Conservation (phyloP, 345 rosid species). For the Dimocarpus longan region DNA sequence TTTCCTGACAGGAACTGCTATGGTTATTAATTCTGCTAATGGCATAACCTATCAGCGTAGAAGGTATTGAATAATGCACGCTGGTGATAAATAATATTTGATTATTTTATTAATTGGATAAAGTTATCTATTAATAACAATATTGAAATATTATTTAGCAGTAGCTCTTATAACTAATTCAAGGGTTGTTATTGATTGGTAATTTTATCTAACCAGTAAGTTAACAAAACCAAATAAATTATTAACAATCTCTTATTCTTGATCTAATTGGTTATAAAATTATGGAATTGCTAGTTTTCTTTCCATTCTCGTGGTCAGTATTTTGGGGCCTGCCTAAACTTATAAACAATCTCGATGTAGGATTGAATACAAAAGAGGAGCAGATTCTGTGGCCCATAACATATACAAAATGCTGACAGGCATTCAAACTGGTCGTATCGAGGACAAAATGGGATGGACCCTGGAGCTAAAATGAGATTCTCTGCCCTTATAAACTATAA, state of each 20-base stretch:
- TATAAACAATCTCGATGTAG: constrained; percentile 18
- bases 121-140: too few species aligned
- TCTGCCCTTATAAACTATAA: neutral
- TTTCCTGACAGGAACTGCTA: constrained; percentile 49
- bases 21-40: constrained; percentile 35
- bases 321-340: neutral
- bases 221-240: too few species aligned
- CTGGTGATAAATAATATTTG: too few species aligned
- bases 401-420: constrained; percentile 33
- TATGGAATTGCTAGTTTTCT: too few species aligned
- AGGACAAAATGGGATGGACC: constrained; percentile 49
- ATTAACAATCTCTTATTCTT: too few species aligned
- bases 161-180: too few species aligned
- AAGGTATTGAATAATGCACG: constrained; percentile 25
- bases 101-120: too few species aligned
- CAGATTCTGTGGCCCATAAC: constrained; percentile 25
- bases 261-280: neutral
- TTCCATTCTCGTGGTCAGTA: too few species aligned
- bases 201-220: too few species aligned
- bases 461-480: constrained; percentile 30
- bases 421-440: constrained; percentile 43
- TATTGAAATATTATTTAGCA: too few species aligned
- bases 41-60: constrained; percentile 32
- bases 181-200: too few species aligned
- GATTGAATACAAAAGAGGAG: constrained; percentile 37